Base-by-base conservation (phyloP, 352 stramenopile species). In the Phytophthora crassamura region DNA sequence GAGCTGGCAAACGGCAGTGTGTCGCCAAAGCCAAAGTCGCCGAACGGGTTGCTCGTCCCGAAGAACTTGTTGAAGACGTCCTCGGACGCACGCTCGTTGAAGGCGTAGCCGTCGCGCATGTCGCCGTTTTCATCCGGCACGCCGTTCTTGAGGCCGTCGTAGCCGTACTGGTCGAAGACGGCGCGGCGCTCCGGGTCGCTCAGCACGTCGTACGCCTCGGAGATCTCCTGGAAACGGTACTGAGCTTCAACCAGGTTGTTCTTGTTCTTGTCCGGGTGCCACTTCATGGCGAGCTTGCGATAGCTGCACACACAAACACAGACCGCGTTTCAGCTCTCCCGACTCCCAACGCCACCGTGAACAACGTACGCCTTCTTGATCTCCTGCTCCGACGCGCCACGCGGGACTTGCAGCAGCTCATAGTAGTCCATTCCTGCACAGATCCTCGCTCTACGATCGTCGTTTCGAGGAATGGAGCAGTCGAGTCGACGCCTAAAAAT, bases 231-330 rank as follows among this genome's bases (percentile, higher is more conserved):
- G 80, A 99, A 98, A 25, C 95, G 82, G 48, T 90, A 80, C 48
- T 97, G 92, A 41, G 91, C 92, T 65, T 98, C 90, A 28, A 80
- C 78, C 12, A 78, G 66, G 33, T 93, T 94, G 66, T 65, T 74
- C 67, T 90, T 90, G 77, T 98, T 99, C 74, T 99, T 99, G 78
- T 98, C 96, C 0, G 95, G 95, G 66, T 99, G 97, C 64, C 88
- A 98, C 64, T 96, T 98, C 59, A 99, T 87, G 36, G 92, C 93
- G 47, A 98, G 83, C 72, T 96, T 94, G 60, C 94, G 89, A 78
- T 98, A 99, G 32, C 86, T 90, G 50, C 7, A 50, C 25, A 22
- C 22, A 32, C 41, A 47, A 28, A n/a, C n/a, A n/a, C n/a, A n/a
- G 41, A 22, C 18, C n/a, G 22, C 22, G 22, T 25, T 33, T 60